A percentile compares a stretch with the other conserved stretches of the same genome.
Conservation (phyloP, 1,139 yeast species). For the Geotrichum candidum region DNA sequence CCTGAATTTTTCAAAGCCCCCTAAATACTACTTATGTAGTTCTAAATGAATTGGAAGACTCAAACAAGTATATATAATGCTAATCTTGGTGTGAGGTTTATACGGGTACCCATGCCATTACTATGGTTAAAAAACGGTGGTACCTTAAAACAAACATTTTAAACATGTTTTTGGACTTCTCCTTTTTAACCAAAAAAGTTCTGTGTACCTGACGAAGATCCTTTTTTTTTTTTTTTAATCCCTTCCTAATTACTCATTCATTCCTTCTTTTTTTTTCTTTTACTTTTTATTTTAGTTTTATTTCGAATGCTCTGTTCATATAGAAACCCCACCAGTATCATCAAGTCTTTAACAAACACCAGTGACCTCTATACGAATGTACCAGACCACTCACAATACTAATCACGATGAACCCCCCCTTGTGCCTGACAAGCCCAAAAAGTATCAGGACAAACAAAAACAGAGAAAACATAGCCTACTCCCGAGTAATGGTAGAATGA, state of each 20-base stretch:
- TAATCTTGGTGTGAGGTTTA: no score
- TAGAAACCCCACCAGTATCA: background rate
- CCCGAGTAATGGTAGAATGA: background rate
- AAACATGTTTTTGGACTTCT: background rate
- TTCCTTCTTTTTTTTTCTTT: background rate
- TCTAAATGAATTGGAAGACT: no score
- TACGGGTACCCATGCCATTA: no score
- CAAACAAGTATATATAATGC: no score
- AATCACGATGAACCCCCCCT: background rate
- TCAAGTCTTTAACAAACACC: no score
- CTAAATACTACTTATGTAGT: no score
- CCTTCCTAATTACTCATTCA: background rate
- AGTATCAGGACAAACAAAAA: background rate
- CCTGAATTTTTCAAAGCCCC: no score
- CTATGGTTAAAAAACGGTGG: no score
- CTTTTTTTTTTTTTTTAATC: background rate
- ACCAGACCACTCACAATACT: background rate
- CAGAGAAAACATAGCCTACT: no score
- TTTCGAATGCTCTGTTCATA: background rate
- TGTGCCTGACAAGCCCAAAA: slow-evolving; percentile 14
- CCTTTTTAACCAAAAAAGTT: background rate
- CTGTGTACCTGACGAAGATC: background rate
- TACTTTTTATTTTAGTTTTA: background rate
- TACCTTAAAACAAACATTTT: background rate
- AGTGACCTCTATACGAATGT: no score